A percentile compares a stretch with the other conserved stretches of the same genome.
Conservation (phyloP, 805 yeast species). For the Starmerella apis region DNA sequence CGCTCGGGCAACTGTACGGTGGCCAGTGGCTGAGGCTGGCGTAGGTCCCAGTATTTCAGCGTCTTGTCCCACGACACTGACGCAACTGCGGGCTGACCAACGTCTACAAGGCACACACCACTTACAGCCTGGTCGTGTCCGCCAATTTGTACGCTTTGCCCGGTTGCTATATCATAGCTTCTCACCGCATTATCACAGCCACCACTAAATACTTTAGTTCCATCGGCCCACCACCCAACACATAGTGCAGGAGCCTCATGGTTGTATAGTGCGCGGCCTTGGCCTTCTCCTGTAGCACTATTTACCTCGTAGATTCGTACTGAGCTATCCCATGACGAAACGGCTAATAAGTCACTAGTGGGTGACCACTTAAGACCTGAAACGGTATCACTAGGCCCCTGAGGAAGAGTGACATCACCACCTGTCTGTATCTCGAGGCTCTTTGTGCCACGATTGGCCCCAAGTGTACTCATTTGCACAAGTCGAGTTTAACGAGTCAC, state of each 20-base stretch:
- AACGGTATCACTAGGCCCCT: constrained; percentile 51
- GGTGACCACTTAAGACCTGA: constrained; percentile 80
- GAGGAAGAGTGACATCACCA: constrained; percentile 18
- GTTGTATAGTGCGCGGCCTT: constrained; percentile 80
- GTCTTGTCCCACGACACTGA: constrained; percentile 97
- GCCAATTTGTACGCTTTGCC: constrained; percentile 77
- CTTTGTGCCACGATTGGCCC: constrained; percentile 3
- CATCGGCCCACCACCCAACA: constrained; percentile 77
- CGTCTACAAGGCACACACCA: constrained; percentile 65
- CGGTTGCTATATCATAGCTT: constrained; percentile 68
- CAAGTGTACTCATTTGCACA: constrained; percentile 4
- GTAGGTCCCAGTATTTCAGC: constrained; percentile 85
- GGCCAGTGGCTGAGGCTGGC: constrained; percentile 66
- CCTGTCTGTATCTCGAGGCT: constrained; percentile 15
- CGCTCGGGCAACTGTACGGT: constrained; percentile 80
- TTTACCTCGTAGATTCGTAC: constrained; percentile 85
- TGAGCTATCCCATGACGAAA: constrained; percentile 88
- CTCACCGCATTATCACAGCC: constrained; percentile 86
- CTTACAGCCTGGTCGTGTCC: constrained; percentile 73
- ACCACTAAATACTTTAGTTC: constrained; percentile 76
- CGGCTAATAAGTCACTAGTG: constrained; percentile 68
- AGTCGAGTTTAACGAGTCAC: too few species aligned
- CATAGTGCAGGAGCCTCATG: constrained; percentile 81
- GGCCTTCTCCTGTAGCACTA: constrained; percentile 55
- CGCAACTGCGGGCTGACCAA: constrained; percentile 63